Base-by-base conservation (phyloP, 257 asterid genomes). In the Voacanga thouarsii region DNA sequence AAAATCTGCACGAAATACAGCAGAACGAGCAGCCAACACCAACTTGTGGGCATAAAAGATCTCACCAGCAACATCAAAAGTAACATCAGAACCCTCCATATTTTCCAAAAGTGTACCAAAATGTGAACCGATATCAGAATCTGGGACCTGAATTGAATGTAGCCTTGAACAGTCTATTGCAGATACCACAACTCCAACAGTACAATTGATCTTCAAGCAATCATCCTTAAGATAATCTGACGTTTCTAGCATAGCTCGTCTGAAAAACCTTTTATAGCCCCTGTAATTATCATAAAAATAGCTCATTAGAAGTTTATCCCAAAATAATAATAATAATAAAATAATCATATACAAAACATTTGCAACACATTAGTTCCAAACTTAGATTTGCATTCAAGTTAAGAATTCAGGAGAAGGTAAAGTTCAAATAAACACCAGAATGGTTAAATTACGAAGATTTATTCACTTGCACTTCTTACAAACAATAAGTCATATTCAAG, bases 141-240 rank as follows among this genome's bases (percentile, higher is more conserved):
- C 96, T 41, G 99, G 99, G 83, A 92, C 96, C 77, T 90, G 94
- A 80, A 95, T 93, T 4, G 96, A 88, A 84, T 87, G 96, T 80
- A 90, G 82, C 81, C 94, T 88, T 33, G 97, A 89, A 86, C 96
- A 90, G 78, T 93, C 98, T 64, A 88, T 88, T 49, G 92, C 96
- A 81, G 99, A 95, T 47, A 91, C 97, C 77, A 95, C 99, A 72
- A 95, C 99, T 78, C 99, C 99, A 75, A 95, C 99, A 72, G 99
- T 95, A 79, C 99, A 95, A 84, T 93, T 95, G 87, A 95, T 95
- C 89, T 90, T 93, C 96, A 95, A 84, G 88, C 99, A 92, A 84
- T 94, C 99, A 84, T 94, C 96, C 90, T 94, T 94, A 14, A 94
- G 96, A 90, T 88, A 94, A 86, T 94, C 99, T 37, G 99, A 94